Conservation (phyloP, 768 basidiomycete species). For the Suillus variegatus region DNA sequence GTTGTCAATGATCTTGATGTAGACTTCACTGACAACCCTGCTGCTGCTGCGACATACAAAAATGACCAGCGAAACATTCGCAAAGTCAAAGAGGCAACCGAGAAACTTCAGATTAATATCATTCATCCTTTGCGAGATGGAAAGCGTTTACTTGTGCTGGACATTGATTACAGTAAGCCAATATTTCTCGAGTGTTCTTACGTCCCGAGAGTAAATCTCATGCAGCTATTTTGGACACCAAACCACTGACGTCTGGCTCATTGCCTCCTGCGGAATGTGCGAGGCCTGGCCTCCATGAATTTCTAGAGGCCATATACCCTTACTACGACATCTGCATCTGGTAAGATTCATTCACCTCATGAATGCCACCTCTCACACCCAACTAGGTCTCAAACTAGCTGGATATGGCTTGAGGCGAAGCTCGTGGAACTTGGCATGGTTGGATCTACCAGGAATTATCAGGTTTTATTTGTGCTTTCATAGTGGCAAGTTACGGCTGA, state of each 20-base stretch:
- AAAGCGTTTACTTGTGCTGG: slow-evolving; percentile 82
- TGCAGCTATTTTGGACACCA: slow-evolving; percentile 81
- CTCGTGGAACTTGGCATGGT: slow-evolving; percentile 86
- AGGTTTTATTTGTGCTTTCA: slow-evolving; percentile 41
- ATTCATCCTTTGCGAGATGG: slow-evolving; percentile 77
- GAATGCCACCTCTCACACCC: background rate
- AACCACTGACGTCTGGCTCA: slow-evolving; percentile 79
- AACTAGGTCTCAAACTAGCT: slow-evolving; percentile 77
- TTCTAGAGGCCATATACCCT: slow-evolving; percentile 77
- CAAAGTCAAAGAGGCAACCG: slow-evolving; percentile 73
- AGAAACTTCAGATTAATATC: slow-evolving; percentile 63
- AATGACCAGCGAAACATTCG: slow-evolving; percentile 82
- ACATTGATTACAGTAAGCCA: slow-evolving; percentile 81
- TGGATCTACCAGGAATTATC: slow-evolving; percentile 67
- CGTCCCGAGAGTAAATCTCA: slow-evolving; percentile 10
- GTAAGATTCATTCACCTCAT: slow-evolving; percentile 35
- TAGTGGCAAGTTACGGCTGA: background rate
- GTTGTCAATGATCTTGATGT: slow-evolving; percentile 82
- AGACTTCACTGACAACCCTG: slow-evolving; percentile 66
- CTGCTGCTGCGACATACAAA: slow-evolving; percentile 58
- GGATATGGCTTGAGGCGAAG: slow-evolving; percentile 90
- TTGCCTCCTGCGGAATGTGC: slow-evolving; percentile 82
- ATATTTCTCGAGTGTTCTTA: background rate
- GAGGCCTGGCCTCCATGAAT: slow-evolving; percentile 80
- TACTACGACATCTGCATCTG: slow-evolving; percentile 91